Conservation (phyloP, 2,329 filamentous ascomycete species). For the Trichoderma gracile region DNA sequence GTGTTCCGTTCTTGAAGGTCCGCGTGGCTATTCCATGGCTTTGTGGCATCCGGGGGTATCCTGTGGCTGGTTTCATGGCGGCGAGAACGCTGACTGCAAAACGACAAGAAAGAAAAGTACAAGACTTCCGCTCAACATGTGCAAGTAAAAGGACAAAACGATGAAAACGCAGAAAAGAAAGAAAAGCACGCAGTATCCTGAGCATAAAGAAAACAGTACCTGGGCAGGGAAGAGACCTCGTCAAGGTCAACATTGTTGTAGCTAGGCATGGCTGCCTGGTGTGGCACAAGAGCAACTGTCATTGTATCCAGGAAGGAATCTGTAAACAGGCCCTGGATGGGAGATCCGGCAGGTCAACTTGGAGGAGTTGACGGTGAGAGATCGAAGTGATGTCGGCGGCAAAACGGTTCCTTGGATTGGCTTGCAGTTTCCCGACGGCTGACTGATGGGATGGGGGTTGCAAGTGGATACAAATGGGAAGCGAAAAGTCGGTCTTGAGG, state of each 20-base stretch:
- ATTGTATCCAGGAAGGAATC: slow-evolving; percentile 46
- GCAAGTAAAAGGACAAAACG: slow-evolving; percentile 31
- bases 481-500: slow-evolving; percentile 28
- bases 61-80: slow-evolving; percentile 29
- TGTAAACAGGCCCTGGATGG: slow-evolving; percentile 33
- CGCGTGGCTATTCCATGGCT: slow-evolving; percentile 26
- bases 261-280: slow-evolving; percentile 54
- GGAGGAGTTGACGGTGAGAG: slow-evolving; percentile 27
- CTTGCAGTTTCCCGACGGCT: slow-evolving; percentile 25
- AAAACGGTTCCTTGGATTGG: slow-evolving; percentile 26
- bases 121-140: slow-evolving; percentile 36
- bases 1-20: slow-evolving; percentile 15
- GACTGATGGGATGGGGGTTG: slow-evolving; percentile 26
- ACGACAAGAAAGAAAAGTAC: slow-evolving; percentile 33
- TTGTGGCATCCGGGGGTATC: slow-evolving; percentile 26
- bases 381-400: slow-evolving; percentile 31
- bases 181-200: slow-evolving; percentile 32
- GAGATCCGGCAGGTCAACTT: slow-evolving; percentile 36
- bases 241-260: slow-evolving; percentile 56
- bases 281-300: slow-evolving; percentile 51
- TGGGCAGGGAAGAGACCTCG: slow-evolving; percentile 61
- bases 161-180: slow-evolving; percentile 28
- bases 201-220: slow-evolving; percentile 57
- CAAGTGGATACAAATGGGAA: slow-evolving; percentile 32
- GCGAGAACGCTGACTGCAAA: slow-evolving; percentile 28